Evolutionary conservation across 371 early-diverging fungal genomes (phyloP), one percentile per base, ranked within the genome.

Genomic region (Basidiobolus meristosporus): DNA sequence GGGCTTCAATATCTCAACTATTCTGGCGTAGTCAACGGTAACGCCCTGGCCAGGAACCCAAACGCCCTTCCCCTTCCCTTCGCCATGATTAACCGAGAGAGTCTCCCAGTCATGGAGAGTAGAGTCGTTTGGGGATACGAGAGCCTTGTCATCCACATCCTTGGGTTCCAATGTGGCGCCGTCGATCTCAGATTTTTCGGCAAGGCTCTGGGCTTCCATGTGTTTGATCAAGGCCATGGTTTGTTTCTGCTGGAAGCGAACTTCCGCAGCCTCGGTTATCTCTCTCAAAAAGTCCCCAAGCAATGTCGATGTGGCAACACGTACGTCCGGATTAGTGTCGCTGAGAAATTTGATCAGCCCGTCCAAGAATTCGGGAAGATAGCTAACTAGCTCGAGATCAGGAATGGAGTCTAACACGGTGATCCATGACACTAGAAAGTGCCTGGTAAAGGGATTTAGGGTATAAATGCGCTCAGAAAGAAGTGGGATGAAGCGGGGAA

Each of bases 351-450:
- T 56, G 26, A 93, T 56, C 19, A 92, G 60, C 0, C 89, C 89
- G 47, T 85, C 88, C 38, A 93, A 56, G 44, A 90, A 92, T 35
- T 77, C 77, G 2, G 90, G 91, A 5, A 93, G 53, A 49, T 73
- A 83, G 0, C 68, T 67, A 2, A 92, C 73, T 28, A 93, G 56
- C 45, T 91, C 91, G 7, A 92, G 55, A 29, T 88, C 90, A 0
- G 92, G 95, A 7, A 92, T 74, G 0, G 84, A 75, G 47, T 87
- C 82, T 26, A 93, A 54, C 0, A 88, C 77, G 7, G 70, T 60
- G 39, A 93, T 77, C 95, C 95, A 93, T 31, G 79, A 75, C 7
- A 93, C 82, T 14, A 93, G 63, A 49, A 85, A 93, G 40, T 76
- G 75, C n/a, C 95, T 66, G 5, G 85, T 76, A 34, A 71, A 70